These are phyloP conservation scores for Pholiota adiposa DNA, from an alignment of 1,284 basidiomycete genomes.

Conservation along the genomic window DNA sequence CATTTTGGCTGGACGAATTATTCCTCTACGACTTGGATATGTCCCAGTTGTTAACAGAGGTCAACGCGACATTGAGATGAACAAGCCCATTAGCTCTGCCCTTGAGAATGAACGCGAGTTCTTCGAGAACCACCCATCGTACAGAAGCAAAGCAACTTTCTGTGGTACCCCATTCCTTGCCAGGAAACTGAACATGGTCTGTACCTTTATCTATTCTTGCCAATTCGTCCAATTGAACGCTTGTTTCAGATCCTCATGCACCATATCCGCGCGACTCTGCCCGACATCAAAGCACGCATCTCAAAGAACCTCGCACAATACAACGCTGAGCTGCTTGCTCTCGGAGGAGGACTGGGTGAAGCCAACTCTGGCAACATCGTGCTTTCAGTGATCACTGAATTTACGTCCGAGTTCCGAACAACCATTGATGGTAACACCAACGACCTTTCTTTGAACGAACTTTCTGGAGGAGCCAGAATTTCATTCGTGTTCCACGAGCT, in stretches of 20 bases:
- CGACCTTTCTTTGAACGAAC: constrained; percentile 92
- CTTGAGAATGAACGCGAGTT: constrained; percentile 90
- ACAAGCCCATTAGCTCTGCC: constrained; percentile 84
- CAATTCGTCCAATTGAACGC: constrained; percentile 7
- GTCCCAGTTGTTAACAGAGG: constrained; percentile 98
- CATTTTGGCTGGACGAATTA: constrained; percentile 95
- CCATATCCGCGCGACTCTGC: constrained; percentile 94
- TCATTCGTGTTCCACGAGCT: constrained; percentile 98
- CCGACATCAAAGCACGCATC: constrained; percentile 96
- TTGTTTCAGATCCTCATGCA: constrained; percentile 88
- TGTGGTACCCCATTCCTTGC: constrained; percentile 99
- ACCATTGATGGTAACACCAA: constrained; percentile 98
- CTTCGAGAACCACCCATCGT: constrained; percentile 93
- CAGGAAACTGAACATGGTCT: constrained; percentile 92
- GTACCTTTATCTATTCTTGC: constrained; percentile 26
- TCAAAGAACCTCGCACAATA: constrained; percentile 87
- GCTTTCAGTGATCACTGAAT: constrained; percentile 95
- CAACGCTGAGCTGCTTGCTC: constrained; percentile 80
- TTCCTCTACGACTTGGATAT: constrained; percentile 94
- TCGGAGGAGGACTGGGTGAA: constrained; percentile 89
- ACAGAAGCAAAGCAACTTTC: constrained; percentile 93
- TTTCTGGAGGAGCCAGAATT: constrained; percentile 97
- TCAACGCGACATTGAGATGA: constrained; percentile 92
- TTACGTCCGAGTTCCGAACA: constrained; percentile 94
- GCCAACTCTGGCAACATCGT: constrained; percentile 88